Evolutionary conservation across 169 alveolate genomes (phyloP), one percentile per base, ranked within the genome.

Genomic region (Eimeria nieschulzi): DNA sequence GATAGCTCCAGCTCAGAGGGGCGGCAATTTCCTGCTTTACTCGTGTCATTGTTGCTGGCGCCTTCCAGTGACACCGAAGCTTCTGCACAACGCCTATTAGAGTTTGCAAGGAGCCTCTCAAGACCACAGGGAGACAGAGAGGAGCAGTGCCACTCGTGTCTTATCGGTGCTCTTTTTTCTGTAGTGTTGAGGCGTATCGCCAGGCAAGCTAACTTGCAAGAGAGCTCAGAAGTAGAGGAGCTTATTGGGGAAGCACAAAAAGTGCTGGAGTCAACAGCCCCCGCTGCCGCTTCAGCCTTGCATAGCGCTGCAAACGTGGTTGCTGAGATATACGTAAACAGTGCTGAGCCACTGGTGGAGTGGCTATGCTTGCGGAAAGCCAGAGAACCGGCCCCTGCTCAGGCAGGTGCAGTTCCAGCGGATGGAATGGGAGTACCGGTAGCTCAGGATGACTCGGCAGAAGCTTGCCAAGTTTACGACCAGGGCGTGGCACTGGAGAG

Each of bases 321-420:
- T n/a, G 46, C 25, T 7, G 71, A 78, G 8, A 12, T 53, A n/a
- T 53, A 78, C 53, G 68, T 68, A 9, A 46, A n/a, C 9, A 13
- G 51, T 8, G 86, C 86, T 12, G 86, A 78, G 51, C 86, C 86
- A 21, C 51, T 78, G 23, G 86, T 78, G 19, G 86, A 78, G 51
- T 78, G 86, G 86, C 70, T 78, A 7, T 55, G 26, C 53, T 25
- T 53, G 54, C 54, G 70, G 71, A 19, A 9, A 2, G 71, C 33
- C 21, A 55, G 70, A 53, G 21, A 5, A 54, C 53, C 55, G 9
- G 54, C 84, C 13, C 84, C 15, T 33, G 26, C 83, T 39, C 33
- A 0, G 9, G 59, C 64, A 73, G 61, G 13, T 33, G 83, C 83
- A 25, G 9, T n/a, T 23, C n/a, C 9, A 21, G 54, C 54, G 6